A percentile compares a stretch with the other conserved stretches of the same genome.
phyloP scores from a whole-genome alignment of 192 early-diverging fungal species.

The Podila minutissima region DNA sequence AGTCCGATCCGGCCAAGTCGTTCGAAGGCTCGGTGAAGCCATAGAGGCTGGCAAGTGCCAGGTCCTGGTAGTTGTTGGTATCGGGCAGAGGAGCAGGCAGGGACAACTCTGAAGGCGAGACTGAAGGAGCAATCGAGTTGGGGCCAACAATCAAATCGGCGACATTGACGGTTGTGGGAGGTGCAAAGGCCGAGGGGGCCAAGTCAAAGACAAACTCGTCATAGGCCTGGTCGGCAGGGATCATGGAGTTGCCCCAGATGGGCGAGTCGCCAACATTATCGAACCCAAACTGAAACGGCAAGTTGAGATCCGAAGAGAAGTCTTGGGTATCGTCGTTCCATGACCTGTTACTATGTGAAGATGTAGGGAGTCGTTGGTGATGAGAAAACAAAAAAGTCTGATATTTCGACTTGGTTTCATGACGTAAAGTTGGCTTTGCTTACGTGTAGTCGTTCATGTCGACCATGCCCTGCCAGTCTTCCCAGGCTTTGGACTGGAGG shows the following conservation, averaged over 20 bases:
- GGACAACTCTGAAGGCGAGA: conserved; percentile 30
- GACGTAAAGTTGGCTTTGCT: neutral
- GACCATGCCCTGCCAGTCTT: conserved; percentile 44
- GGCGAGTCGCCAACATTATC: conserved; percentile 26
- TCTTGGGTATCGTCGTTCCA: conserved; percentile 24
- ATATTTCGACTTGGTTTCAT: neutral
- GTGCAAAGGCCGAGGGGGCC: conserved; percentile 20
- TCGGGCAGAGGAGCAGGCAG: neutral
- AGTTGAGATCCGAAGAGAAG: conserved; percentile 21
- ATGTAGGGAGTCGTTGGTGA: neutral
- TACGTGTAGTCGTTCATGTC: conserved; percentile 43
- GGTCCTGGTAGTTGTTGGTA: conserved; percentile 24
- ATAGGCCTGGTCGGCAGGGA: conserved; percentile 40
- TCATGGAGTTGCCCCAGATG: conserved; percentile 25
- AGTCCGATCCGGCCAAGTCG: conserved; percentile 6
- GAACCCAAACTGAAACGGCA: conserved; percentile 17
- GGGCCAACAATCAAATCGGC: conserved; percentile 47
- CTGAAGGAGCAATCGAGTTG: conserved; percentile 13
- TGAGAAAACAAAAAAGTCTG: neutral
- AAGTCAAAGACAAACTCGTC: conserved; percentile 48
- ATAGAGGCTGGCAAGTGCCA: conserved; percentile 36
- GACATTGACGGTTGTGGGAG: conserved; percentile 36
- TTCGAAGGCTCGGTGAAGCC: conserved; percentile 23
- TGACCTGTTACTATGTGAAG: neutral
- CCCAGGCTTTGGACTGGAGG: conserved; percentile 49